Base-by-base conservation (phyloP, 73 alveolate species). In the Stentor roeselii region DNA sequence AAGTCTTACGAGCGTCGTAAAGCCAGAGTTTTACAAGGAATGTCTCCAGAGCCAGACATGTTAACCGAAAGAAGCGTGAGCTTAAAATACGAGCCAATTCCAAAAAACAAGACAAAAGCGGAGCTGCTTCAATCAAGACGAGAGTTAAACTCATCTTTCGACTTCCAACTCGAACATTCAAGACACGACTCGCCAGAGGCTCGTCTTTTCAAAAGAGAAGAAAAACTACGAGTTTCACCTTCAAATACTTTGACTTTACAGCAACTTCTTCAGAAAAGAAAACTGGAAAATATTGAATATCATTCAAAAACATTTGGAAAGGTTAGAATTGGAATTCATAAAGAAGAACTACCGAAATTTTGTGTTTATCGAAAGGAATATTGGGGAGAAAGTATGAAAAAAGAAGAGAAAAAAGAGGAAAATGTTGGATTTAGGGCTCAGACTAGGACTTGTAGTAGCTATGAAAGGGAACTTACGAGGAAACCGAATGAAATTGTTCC, bases 301-400 rank as follows among this genome's bases (percentile, higher is more conserved):
- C 58, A 82, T 60, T 39, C 59, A 76, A 60, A 59, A 59, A 60
- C 39, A 15, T 82, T 82, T 3, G 88, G 88, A 32, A 82, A 82
- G n/a, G 86, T 60, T 1, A 27, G 34, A 38, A 21, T 82, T 1
- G 88, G 88, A 21, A 82, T 82, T 27, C 88, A 82, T 82, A 76
- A 76, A 6, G 60, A 82, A 60, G 88, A 82, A 34, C 84, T 82
- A 6, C 88, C 88, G 14, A 21, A 82, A 31, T 82, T 82, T 82
- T 15, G 0, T 15, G 60, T 31, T 3, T 4, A 42, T 60, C 11
- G 14, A 59, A 59, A 60, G 75, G 84, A 76, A 36, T 76, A 35
- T 37, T 35, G 84, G 36, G 31, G 15, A 36, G 75, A 76, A 21
- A 14, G 36, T 50, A 11, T 6, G 6, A 21, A 50, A 11, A 50